A percentile compares a stretch with the other conserved stretches of the same genome.
phyloP scores from a whole-genome alignment of 2,329 filamentous ascomycete species.

The Aspergillus transmontanensis region DNA sequence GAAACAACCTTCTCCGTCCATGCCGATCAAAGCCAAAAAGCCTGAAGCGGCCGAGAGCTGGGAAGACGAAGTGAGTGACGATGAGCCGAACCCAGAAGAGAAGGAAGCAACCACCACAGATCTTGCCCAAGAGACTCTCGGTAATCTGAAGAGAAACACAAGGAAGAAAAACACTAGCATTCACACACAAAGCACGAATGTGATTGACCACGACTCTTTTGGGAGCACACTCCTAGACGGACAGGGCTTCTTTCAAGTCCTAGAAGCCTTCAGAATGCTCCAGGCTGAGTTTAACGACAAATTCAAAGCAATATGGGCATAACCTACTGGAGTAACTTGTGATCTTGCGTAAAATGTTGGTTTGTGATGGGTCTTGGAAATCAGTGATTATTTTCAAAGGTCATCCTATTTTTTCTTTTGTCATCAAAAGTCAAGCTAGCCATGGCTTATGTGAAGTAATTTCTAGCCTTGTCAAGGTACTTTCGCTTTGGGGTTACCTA shows the following conservation, averaged over 20 bases:
- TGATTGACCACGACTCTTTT: background rate
- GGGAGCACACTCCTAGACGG: background rate
- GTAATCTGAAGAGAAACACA: background rate
- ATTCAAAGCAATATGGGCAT: slow-evolving; percentile 38
- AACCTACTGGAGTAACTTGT: background rate
- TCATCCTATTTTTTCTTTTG: no score
- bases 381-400: no score
- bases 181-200: background rate
- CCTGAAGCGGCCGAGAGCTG: slow-evolving; percentile 24
- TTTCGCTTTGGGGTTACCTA: no score
- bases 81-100: background rate
- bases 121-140: background rate
- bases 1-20: background rate
- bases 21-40: slow-evolving; percentile 8
- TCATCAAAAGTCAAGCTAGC: no score
- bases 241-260: slow-evolving; percentile 21
- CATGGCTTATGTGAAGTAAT: no score
- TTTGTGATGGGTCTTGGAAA: no score
- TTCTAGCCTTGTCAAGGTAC: no score
- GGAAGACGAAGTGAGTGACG: slow-evolving; percentile 23
- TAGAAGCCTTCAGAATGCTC: slow-evolving; percentile 33
- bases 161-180: slow-evolving; percentile 6
- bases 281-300: slow-evolving; percentile 37
- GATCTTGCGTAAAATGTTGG: no score
- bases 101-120: background rate